Conservation (phyloP, 345 rosid genomes). For the Lumnitzera littorea region DNA sequence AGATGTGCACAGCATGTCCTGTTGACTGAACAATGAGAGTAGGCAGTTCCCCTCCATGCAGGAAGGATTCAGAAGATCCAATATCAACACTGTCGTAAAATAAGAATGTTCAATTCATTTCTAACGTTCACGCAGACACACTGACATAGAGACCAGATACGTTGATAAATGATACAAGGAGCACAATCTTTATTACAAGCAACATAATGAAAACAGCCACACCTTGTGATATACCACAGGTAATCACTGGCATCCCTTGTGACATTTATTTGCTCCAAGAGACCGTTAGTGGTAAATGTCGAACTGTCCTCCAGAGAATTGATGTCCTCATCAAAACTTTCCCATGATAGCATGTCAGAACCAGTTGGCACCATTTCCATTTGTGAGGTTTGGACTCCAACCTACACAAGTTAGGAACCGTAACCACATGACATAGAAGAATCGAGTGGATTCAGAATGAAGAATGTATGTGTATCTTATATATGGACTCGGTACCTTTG, state of each 20-base stretch:
- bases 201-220: constrained; percentile 9
- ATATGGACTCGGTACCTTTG: constrained; percentile 49
- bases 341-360: constrained; percentile 59
- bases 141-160: neutral
- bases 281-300: constrained; percentile 58
- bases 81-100: constrained; percentile 58
- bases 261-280: constrained; percentile 85
- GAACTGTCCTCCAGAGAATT: constrained; percentile 59
- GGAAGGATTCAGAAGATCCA: constrained; percentile 70
- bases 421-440: neutral
- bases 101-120: neutral
- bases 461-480: neutral
- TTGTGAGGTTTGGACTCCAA: constrained; percentile 91
- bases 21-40: constrained; percentile 80
- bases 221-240: constrained; percentile 93
- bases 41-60: constrained; percentile 86
- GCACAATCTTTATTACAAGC: neutral
- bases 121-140: neutral
- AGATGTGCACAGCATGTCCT: constrained; percentile 92
- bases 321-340: constrained; percentile 79
- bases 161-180: neutral
- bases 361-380: constrained; percentile 82
- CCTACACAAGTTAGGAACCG: constrained; percentile 30
- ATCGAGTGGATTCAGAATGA: neutral
- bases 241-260: constrained; percentile 88